Percentiles rank a stretch among this genome's conserved stretches.
phyloP scores from a whole-genome alignment of 768 basidiomycete species.

The Cubamyces sp. region DNA sequence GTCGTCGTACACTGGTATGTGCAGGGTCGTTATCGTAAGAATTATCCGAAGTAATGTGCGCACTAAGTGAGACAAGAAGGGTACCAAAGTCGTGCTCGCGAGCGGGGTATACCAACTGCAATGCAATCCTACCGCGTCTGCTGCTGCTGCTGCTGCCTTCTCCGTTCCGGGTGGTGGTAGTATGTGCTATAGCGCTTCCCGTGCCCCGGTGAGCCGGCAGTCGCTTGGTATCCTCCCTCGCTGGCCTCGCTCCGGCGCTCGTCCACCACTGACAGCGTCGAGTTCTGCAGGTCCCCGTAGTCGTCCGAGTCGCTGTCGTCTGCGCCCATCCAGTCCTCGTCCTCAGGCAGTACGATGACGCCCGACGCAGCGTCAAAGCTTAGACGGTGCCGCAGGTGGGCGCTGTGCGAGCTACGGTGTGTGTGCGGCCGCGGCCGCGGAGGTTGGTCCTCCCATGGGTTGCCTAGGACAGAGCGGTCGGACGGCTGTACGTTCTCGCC shows the following conservation, averaged over 20 bases:
- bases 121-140: not conserved
- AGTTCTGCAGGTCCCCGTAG: conserved; percentile 50
- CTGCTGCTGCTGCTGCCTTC: conserved; percentile 37
- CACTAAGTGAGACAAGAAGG: not conserved
- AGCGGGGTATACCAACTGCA: not conserved
- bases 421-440: conserved; percentile 33
- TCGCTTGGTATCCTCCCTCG: conserved; percentile 29
- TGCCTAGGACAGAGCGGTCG: conserved; percentile 32
- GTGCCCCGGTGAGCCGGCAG: conserved; percentile 38
- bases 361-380: conserved; percentile 89
- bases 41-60: not conserved
- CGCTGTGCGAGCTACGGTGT: conserved; percentile 16
- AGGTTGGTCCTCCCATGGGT: conserved; percentile 64
- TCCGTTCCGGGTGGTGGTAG: conserved; percentile 83
- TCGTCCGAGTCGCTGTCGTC: conserved; percentile 54
- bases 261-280: conserved; percentile 39
- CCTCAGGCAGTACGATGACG: conserved; percentile 86
- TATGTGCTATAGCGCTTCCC: conserved; percentile 75
- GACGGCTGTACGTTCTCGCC: conserved; percentile 17
- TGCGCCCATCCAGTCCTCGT: conserved; percentile 60
- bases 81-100: not conserved
- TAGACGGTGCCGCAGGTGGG: conserved; percentile 56
- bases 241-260: conserved; percentile 25
- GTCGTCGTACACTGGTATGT: not conserved
- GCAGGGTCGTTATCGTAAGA: not conserved